Evolutionary conservation across 2,329 filamentous ascomycete species (phyloP), one percentile per base, ranked within the genome.

Genomic region (Sclerotinia sclerotiorum): DNA sequence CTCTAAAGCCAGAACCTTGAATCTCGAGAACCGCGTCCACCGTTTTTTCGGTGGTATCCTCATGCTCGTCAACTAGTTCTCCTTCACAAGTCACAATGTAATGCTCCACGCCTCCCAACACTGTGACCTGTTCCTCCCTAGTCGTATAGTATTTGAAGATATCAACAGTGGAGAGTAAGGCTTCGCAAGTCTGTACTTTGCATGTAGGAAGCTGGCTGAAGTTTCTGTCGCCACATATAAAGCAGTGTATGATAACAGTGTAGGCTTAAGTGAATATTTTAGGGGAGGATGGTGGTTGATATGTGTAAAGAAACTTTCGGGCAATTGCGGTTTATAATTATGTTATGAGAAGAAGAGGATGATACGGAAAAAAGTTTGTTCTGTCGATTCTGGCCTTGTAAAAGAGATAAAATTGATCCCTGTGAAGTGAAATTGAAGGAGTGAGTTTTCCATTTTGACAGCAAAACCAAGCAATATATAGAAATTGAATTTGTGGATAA

Each of bases 191-290:
- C 0, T 2, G 0, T 6, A 2, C n/a, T n/a, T 1, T 1, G 54
- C 54, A 56, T 1, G 1, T 0, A 15, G 1, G 0, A 35, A 0
- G 10, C 2, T 0, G 0, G 5, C 19, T 15, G 4, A n/a, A 7
- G 0, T n/a, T 35, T 5, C 11, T 15, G 5, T 0, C 0, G 11
- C 1, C 29, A 35, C 5, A 15, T 19, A 56, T 8, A 35, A 32
- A 13, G 35, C 29, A 35, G 1, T 0, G 1, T 29, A 35, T 39
- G 2, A 39, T 39, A 39, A 2, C 10, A 3, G 35, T 39, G 11
- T 13, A 1, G 11, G 39, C 39, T 15, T 42, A 42, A 13, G 13
- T 15, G 39, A 42, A 13, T 42, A 11, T 13, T 42, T 42, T 13
- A 42, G 39, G 5, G 13, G 13, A 17, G 39, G 39, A 2, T 42